Base-by-base conservation (phyloP, 495 filamentous ascomycete genomes). In the Hypoxylon intermedium region DNA sequence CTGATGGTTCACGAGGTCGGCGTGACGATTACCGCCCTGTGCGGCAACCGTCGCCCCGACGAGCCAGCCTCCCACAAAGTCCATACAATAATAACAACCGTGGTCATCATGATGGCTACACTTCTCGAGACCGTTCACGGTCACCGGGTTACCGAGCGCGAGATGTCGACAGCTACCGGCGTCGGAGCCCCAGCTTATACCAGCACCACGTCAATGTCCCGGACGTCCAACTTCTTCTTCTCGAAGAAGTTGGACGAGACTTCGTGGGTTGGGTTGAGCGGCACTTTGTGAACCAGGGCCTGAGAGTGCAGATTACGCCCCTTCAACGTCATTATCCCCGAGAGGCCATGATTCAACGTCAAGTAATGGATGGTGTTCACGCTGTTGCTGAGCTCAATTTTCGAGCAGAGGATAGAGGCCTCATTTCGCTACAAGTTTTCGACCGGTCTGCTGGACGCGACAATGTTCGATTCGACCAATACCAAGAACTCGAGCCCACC, bases 321-420 rank as follows among this genome's bases (percentile, higher is more conserved):
- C 76, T 97, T 9, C 85, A 83, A 34, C 88, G 92, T n/a, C 85
- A 90, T 18, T 85, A 96, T 26, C 82, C 87, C 24, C 84, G 93
- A 31, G 83, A 84, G 34, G 85, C 87, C 1, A 86, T 96, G 9
- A 82, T 98, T 43, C 86, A 90, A 58, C 84, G 91, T 50, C 92
- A 96, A 70, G 89, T 94, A 34, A 69, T 91, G 21, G 93, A 97
- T 73, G 93, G 94, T 16, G 94, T 98, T 11, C 85, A 87, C 38
- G 94, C 89, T 18, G 88, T 97, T 16, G 85, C 88, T 12, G 87
- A 89, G 52, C 83, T 98, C 12, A 86, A 87, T 31, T 77, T 81
- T 5, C 73, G 77, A 37, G 83, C 89, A 21, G 89, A 96, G 62
- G 76, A 79, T 24, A 83, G 79, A 1, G 85, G 87, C 42, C 89